A percentile compares a stretch with the other conserved stretches of the same genome.
Evolutionary conservation across 225 moss, liverwort and hornwort genomes (phyloP).

Genomic region (Takakia lepidozioides): DNA sequence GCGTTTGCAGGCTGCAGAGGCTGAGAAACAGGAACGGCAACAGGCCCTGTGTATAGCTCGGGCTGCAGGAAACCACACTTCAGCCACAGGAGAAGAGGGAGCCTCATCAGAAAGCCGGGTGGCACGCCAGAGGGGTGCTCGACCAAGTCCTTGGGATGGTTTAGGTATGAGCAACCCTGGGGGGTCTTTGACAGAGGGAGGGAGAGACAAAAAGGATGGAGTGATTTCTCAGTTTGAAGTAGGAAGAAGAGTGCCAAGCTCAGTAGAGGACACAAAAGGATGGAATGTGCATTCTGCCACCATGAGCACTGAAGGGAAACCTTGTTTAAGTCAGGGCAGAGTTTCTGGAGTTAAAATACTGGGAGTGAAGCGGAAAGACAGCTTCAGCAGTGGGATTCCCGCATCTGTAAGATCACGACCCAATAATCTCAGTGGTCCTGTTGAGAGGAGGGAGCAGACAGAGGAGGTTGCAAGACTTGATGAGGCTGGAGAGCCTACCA

Average conservation of each 20-base stretch:
- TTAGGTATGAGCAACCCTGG: slow-evolving; percentile 9
- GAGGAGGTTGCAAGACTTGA: too few species aligned
- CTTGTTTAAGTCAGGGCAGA: too few species aligned
- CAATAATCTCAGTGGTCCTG: too few species aligned
- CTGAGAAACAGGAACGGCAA: slow-evolving; percentile 28
- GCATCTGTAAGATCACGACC: too few species aligned
- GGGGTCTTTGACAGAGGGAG: too few species aligned
- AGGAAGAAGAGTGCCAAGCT: slow-evolving; percentile 1
- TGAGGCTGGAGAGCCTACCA: not conserved
- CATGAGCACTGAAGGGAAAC: too few species aligned
- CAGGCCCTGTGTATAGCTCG: slow-evolving; percentile 15
- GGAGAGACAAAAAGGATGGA: not conserved
- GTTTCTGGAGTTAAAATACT: slow-evolving; percentile 3
- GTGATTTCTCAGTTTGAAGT: too few species aligned
- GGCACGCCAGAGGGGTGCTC: slow-evolving; percentile 3
- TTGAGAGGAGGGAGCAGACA: too few species aligned
- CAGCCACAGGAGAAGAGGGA: not conserved
- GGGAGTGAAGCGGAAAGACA: slow-evolving; percentile 6
- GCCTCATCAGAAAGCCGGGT: not conserved
- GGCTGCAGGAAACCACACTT: not conserved
- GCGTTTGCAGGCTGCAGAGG: slow-evolving; percentile 26
- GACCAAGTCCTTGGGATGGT: slow-evolving; percentile 39
- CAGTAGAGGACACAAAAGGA: not conserved
- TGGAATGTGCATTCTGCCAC: not conserved
- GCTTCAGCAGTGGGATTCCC: slow-evolving; percentile 1